phyloP scores from a whole-genome alignment of 1,284 basidiomycete species.

The Austropuccinia psidii region DNA sequence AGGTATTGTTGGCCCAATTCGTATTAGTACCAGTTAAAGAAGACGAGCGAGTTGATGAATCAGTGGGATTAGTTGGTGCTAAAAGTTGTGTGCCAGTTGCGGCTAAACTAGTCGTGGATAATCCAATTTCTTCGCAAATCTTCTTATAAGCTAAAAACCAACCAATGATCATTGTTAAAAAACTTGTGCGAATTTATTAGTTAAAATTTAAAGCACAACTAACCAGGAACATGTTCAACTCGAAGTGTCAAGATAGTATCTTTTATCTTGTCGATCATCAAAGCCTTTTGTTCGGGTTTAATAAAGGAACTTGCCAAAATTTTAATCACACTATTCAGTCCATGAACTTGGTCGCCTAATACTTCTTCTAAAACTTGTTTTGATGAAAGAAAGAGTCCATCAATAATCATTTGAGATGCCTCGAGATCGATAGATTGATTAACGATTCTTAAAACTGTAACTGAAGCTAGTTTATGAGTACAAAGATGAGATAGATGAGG shows the following conservation, averaged over 20 bases:
- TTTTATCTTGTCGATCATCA: constrained; percentile 57
- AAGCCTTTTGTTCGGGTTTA: constrained; percentile 60
- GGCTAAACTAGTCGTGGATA: background rate
- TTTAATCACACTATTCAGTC: constrained; percentile 85
- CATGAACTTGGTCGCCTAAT: constrained; percentile 87
- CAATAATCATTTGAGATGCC: constrained; percentile 45
- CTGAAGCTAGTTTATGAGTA: constrained; percentile 92
- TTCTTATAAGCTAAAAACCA: constrained; percentile 20
- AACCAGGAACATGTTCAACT: constrained; percentile 43
- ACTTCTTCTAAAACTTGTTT: constrained; percentile 89
- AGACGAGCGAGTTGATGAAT: no score
- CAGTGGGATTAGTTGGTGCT: no score
- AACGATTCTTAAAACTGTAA: constrained; percentile 70
- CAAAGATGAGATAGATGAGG: constrained; percentile 92
- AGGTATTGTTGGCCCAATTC: no score
- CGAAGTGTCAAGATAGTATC: constrained; percentile 41
- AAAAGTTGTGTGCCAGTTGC: no score
- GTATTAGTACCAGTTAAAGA: no score
- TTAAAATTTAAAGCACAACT: background rate
- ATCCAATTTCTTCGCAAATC: constrained; percentile 20
- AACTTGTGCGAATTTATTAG: background rate
- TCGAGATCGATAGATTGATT: constrained; percentile 46
- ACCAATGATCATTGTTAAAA: background rate
- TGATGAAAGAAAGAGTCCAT: constrained; percentile 56
- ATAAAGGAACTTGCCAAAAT: constrained; percentile 78